Evolutionary conservation across 495 filamentous ascomycete genomes (phyloP), one percentile per base, ranked within the genome.

Genomic region (Penicillium tannophilum): DNA sequence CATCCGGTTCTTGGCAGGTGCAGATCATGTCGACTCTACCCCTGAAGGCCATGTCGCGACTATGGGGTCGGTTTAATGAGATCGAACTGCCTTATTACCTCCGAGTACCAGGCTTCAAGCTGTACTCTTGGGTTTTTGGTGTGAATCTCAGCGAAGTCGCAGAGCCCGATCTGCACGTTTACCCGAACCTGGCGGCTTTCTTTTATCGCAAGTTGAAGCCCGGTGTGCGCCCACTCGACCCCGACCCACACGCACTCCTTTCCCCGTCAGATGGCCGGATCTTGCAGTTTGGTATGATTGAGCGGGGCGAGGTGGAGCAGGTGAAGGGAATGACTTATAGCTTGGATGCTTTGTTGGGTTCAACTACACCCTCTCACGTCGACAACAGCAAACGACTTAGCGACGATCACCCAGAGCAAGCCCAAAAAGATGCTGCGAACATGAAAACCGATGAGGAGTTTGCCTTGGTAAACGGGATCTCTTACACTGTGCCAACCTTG

Each of bases 261-360:
- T 90, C 92, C 0, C 94, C 94, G 12, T 84, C 95, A 14, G 94
- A 99, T 72, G 95, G 94, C 9, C 85, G 87, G 50, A 81, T 99
- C 28, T 79, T 99, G 16, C 94, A 98, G 67, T 98, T 91, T 64
- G 94, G 94, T 4, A 88, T 83, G 61, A 96, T 99, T 55, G 88
- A 94, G 62, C 83, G 89, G 50, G 93, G 93, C 30, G 89, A 96
- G 63, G 93, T 99, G n/a, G 94, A 98, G 72, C 94, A 98, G 72
- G 93, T 98, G 41, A 99, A 99, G 72, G 94, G 94, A 46, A 93
- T 98, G 82, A 98, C 92, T 4, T 99, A 99, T 72, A 94, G 89
- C 58, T 81, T 99, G 47, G 94, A 98, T 69, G 92, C 93, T 1
- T 81, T 99, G 1, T 78, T 99, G 4, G 94, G 94, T 36, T 84